A percentile compares a stretch with the other conserved stretches of the same genome.
phyloP scores from a whole-genome alignment of 176 grass and related monocot genomes.

The Pontederia paniculata region DNA sequence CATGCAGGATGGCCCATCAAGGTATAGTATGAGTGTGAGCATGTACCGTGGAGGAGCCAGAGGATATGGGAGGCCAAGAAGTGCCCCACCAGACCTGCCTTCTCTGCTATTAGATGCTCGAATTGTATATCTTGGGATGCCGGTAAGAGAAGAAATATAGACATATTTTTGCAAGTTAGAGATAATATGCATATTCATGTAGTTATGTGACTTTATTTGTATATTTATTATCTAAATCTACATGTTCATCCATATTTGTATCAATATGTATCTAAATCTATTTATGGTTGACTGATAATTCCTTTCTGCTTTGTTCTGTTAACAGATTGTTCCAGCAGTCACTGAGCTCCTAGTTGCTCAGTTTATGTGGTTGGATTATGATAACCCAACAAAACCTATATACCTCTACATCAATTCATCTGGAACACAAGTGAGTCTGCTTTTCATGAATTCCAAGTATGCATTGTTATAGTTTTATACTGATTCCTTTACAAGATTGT shows the following conservation, averaged over 20 bases:
- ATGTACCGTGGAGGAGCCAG: conserved; percentile 50
- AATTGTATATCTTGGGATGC: conserved; percentile 82
- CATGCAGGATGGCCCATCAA: conserved; percentile 38
- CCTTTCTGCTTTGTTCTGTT: not conserved
- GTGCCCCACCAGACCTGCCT: conserved; percentile 72
- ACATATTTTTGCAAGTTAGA: not conserved
- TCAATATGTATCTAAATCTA: conserved; percentile 21
- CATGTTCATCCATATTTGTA: not conserved
- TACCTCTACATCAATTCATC: conserved; percentile 75
- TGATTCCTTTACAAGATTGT: not conserved
- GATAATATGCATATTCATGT: no score
- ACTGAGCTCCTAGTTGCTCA: conserved; percentile 87
- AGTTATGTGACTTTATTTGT: no score
- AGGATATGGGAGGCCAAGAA: conserved; percentile 56
- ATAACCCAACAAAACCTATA: conserved; percentile 72
- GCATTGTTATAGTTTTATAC: not conserved
- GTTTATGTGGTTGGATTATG: conserved; percentile 73
- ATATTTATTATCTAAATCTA: not conserved
- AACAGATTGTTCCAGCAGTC: conserved; percentile 44
- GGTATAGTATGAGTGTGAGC: conserved; percentile 42
- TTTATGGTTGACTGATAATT: not conserved
- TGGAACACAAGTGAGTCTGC: conserved; percentile 43
- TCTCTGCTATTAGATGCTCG: conserved; percentile 71
- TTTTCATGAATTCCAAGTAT: conserved; percentile 2
- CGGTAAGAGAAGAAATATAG: conserved; percentile 34